These are phyloP conservation scores for Catunica adiposa DNA, from an alignment of 2,329 filamentous ascomycete genomes.

Conservation along the genomic window DNA sequence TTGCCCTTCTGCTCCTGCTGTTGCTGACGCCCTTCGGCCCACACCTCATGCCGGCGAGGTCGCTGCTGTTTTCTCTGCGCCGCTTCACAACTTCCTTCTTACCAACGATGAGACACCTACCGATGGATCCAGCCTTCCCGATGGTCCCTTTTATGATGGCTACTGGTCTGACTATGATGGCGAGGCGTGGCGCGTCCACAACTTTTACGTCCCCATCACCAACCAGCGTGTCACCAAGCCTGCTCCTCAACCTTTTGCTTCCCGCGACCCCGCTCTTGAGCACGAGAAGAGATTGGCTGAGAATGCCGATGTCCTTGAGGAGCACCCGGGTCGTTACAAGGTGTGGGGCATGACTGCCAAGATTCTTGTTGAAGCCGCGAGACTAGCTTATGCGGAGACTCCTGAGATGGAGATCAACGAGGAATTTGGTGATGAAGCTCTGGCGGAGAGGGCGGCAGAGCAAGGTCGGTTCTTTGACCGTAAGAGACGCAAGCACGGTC, in stretches of 20 bases:
- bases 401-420: slow-evolving; percentile 64
- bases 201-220: slow-evolving; percentile 73
- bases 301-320: slow-evolving; percentile 18
- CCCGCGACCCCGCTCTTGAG: slow-evolving; percentile 24
- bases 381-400: slow-evolving; percentile 65
- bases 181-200: slow-evolving; percentile 68
- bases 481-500: slow-evolving; percentile 4
- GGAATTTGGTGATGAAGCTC: slow-evolving; percentile 34
- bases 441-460: slow-evolving; percentile 31
- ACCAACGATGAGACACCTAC: slow-evolving; percentile 29
- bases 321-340: slow-evolving; percentile 45
- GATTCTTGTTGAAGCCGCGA: slow-evolving; percentile 74
- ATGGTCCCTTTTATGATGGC: slow-evolving; percentile 68
- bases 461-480: slow-evolving; percentile 28
- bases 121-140: slow-evolving; percentile 25
- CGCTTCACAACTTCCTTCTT: slow-evolving; percentile 67
- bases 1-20: slow-evolving; percentile 16
- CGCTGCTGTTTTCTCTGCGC: slow-evolving; percentile 80
- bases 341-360: slow-evolving; percentile 93
- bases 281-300: slow-evolving; percentile 19
- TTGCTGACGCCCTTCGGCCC: slow-evolving; percentile 50
- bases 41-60: slow-evolving; percentile 78
- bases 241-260: slow-evolving; percentile 17
- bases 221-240: slow-evolving; percentile 53
- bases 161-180: slow-evolving; percentile 67